phyloP scores from a whole-genome alignment of 768 basidiomycete species.

The Leccinum barrowsii region DNA sequence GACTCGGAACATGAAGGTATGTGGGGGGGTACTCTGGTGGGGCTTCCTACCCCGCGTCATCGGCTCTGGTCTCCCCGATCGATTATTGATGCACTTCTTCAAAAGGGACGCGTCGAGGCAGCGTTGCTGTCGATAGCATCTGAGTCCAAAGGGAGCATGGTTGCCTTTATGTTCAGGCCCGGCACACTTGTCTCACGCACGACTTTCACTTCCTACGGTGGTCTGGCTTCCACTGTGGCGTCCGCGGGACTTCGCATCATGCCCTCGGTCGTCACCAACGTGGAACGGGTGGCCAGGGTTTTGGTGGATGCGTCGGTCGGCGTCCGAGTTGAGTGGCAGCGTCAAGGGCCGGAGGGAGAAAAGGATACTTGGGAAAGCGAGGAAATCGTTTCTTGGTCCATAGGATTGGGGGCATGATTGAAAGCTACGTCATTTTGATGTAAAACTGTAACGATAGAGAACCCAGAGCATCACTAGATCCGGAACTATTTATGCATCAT shows the following conservation, averaged over 20 bases:
- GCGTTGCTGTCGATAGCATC: slow-evolving; percentile 15
- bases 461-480: background rate
- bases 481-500: background rate
- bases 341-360: slow-evolving; percentile 7
- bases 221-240: slow-evolving; percentile 16
- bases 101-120: slow-evolving; percentile 23
- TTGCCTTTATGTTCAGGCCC: slow-evolving; percentile 21
- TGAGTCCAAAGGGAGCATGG: slow-evolving; percentile 9
- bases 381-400: slow-evolving; percentile 24
- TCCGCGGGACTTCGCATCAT: slow-evolving; percentile 18
- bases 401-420: slow-evolving; percentile 18
- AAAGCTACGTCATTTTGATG: background rate
- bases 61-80: background rate
- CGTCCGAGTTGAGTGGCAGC: slow-evolving; percentile 26
- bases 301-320: slow-evolving; percentile 28
- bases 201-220: slow-evolving; percentile 13
- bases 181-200: slow-evolving; percentile 14
- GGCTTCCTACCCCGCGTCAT: background rate
- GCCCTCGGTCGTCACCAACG: slow-evolving; percentile 21
- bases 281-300: slow-evolving; percentile 19
- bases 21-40: background rate
- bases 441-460: background rate
- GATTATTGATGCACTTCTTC: too few species aligned
- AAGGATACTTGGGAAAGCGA: slow-evolving; percentile 29
- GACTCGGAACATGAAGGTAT: slow-evolving; percentile 26